Evolutionary conservation across 2,329 filamentous ascomycete species (phyloP).

Genomic region (Aspergillus sp.): DNA sequence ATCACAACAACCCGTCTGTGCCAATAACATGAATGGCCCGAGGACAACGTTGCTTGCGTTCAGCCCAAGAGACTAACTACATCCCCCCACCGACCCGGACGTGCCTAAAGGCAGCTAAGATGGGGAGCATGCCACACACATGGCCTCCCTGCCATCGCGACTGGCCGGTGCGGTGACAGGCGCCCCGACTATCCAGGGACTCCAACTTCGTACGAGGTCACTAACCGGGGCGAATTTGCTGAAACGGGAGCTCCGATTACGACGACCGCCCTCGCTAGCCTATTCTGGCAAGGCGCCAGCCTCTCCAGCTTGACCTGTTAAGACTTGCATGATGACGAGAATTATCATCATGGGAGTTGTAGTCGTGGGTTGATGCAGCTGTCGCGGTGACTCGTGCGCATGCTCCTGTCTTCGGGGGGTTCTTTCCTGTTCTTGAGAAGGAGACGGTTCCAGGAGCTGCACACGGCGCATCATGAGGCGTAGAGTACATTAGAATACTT

Average conservation of each 20-base stretch:
- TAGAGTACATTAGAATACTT: not conserved
- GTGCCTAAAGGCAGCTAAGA: conserved; percentile 14
- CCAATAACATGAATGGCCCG: conserved; percentile 10
- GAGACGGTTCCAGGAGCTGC: not conserved
- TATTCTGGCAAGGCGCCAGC: conserved; percentile 5
- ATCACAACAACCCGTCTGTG: conserved; percentile 15
- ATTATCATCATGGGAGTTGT: no score
- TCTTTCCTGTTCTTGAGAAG: no score
- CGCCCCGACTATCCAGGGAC: not conserved
- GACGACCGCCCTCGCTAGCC: conserved; percentile 14
- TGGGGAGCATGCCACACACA: conserved; percentile 15
- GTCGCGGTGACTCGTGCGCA: no score
- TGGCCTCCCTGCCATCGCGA: conserved; percentile 4
- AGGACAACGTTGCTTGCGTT: conserved; percentile 17
- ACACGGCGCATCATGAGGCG: not conserved
- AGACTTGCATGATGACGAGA: no score
- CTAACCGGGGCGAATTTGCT: not conserved
- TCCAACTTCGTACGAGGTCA: no score
- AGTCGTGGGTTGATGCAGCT: no score
- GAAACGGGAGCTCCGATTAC: conserved; percentile 12
- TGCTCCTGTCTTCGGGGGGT: no score
- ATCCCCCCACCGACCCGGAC: conserved; percentile 8
- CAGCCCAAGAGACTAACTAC: conserved; percentile 11
- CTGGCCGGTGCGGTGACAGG: not conserved
- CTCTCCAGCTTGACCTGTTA: not conserved